Conservation (phyloP, 345 rosid genomes). For the Populus davidiana region DNA sequence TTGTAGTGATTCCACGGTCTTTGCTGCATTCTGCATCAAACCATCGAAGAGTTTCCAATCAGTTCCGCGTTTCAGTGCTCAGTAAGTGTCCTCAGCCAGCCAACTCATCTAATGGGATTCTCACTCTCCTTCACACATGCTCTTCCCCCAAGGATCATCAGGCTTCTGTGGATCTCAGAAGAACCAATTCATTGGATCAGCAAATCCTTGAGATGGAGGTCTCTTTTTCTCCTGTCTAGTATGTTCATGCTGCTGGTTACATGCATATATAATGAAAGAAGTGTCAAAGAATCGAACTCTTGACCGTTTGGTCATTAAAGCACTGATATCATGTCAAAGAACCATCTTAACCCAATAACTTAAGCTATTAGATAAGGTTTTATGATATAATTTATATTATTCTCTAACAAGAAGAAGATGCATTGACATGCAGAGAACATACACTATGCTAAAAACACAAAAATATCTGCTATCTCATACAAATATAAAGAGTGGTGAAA, state of each 20-base stretch:
- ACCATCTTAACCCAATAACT: too few relatives aligned
- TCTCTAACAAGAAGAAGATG: too few relatives aligned
- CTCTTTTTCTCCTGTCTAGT: not conserved
- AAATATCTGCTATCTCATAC: not conserved
- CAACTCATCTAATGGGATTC: conserved; percentile 20
- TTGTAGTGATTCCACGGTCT: conserved; percentile 30
- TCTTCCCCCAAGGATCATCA: conserved; percentile 16
- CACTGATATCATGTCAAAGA: too few relatives aligned
- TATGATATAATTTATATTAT: too few relatives aligned
- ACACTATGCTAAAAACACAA: not conserved
- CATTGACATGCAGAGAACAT: not conserved
- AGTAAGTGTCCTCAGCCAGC: conserved; percentile 38
- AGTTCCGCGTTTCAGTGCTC: conserved; percentile 29
- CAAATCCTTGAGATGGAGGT: conserved; percentile 43
- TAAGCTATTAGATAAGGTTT: too few relatives aligned
- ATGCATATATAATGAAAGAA: not conserved
- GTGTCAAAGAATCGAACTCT: too few relatives aligned
- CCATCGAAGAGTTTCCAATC: conserved; percentile 25
- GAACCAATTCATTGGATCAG: conserved; percentile 21
- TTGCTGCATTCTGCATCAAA: conserved; percentile 25
- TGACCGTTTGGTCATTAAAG: too few relatives aligned
- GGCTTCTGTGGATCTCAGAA: conserved; percentile 6
- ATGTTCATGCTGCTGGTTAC: not conserved
- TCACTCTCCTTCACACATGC: conserved; percentile 15
- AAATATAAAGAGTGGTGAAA: not conserved